Percentiles rank a stretch among this genome's conserved stretches.
phyloP scores from a whole-genome alignment of 2,329 filamentous ascomycete species.

The Ophiostoma perfectum region DNA sequence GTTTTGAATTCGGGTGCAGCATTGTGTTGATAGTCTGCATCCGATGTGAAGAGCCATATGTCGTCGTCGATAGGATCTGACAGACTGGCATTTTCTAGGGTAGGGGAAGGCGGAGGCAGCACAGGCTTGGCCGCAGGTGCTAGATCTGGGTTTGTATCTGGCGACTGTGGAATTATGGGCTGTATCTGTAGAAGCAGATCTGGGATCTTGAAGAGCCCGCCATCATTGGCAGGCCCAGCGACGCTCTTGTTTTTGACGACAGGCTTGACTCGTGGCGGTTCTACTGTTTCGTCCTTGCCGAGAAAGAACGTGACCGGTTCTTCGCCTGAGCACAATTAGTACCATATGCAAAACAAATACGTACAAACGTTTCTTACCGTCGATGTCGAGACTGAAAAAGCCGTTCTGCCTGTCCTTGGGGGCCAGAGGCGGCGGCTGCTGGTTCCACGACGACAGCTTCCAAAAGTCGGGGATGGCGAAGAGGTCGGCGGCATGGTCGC shows the following conservation, averaged over 20 bases:
- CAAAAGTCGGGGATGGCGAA: conserved; percentile 61
- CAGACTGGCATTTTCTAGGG: background rate
- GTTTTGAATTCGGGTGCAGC: conserved; percentile 47
- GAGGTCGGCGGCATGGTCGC: conserved; percentile 43
- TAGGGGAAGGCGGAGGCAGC: background rate
- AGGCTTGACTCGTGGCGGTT: background rate
- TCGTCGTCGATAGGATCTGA: conserved; percentile 35
- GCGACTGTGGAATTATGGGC: background rate
- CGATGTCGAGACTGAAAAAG: conserved; percentile 43
- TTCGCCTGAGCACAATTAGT: conserved; percentile 6
- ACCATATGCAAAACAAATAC: background rate
- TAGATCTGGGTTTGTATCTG: background rate
- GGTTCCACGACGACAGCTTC: conserved; percentile 48
- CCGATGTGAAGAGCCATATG: conserved; percentile 45
- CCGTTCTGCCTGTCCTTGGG: conserved; percentile 17
- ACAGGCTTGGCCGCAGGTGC: background rate
- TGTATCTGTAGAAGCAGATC: conserved; percentile 27
- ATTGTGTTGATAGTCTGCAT: conserved; percentile 30
- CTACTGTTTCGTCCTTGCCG: conserved; percentile 21
- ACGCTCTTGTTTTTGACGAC: background rate
- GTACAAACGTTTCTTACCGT: conserved; percentile 29
- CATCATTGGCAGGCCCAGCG: background rate
- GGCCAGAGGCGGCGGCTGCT: conserved; percentile 26
- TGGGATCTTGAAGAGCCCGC: conserved; percentile 44
- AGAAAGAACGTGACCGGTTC: conserved; percentile 21